Conservation (phyloP, 2,329 filamentous ascomycete species). For the Epichloe coenophiala region DNA sequence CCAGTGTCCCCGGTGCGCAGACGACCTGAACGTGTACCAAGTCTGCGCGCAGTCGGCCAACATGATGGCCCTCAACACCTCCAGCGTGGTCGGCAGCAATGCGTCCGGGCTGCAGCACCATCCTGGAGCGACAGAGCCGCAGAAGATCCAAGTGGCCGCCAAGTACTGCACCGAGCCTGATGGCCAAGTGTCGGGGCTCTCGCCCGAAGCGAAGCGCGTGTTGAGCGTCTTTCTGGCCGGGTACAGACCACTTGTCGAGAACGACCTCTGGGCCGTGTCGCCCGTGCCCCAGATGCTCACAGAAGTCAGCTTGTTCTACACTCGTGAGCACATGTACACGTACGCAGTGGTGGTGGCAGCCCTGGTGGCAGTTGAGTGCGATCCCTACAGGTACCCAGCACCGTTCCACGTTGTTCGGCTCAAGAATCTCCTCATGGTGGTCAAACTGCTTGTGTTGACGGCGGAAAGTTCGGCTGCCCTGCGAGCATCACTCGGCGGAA, state of each 20-base stretch:
- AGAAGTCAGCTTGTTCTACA: slow-evolving; percentile 32
- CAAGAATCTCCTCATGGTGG: slow-evolving; percentile 36
- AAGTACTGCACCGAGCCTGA: neutral
- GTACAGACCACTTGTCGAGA: slow-evolving; percentile 13
- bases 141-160: slow-evolving; percentile 10
- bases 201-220: neutral
- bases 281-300: slow-evolving; percentile 32
- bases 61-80: slow-evolving; percentile 24
- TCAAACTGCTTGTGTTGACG: slow-evolving; percentile 37
- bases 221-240: slow-evolving; percentile 1
- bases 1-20: slow-evolving; percentile 32
- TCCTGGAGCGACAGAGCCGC: slow-evolving; percentile 11
- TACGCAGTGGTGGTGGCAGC: slow-evolving; percentile 33
- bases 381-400: slow-evolving; percentile 35
- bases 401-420: slow-evolving; percentile 37
- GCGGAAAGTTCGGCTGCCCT: slow-evolving; percentile 21
- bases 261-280: slow-evolving; percentile 32
- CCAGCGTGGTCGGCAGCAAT: slow-evolving; percentile 26
- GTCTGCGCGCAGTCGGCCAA: slow-evolving; percentile 29
- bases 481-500: slow-evolving; percentile 14
- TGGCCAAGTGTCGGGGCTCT: neutral
- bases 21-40: slow-evolving; percentile 41
- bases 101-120: slow-evolving; percentile 7
- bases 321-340: slow-evolving; percentile 26
- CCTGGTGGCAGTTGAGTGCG: slow-evolving; percentile 32